Percentiles rank a stretch among this genome's conserved stretches.
phyloP scores from a whole-genome alignment of 768 basidiomycete genomes.

The Megacollybia marginata region DNA sequence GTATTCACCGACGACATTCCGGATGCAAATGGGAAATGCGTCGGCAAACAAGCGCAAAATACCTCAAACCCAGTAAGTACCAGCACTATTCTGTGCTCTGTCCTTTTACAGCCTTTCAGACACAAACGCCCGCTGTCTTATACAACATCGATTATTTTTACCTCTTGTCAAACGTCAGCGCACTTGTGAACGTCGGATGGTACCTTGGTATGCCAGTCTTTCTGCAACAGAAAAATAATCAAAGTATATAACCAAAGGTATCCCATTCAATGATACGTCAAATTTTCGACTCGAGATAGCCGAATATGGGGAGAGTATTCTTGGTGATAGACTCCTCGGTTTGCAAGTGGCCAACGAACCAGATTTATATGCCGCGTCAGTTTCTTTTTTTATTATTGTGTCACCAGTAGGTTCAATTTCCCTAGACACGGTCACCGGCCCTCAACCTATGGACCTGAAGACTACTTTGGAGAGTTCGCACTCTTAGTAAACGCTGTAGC shows the following conservation, averaged over 20 bases:
- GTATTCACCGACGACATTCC: slow-evolving; percentile 40
- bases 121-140: slow-evolving; percentile 60
- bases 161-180: slow-evolving; percentile 56
- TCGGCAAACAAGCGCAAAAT: slow-evolving; percentile 38
- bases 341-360: slow-evolving; percentile 65
- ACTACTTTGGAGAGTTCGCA: slow-evolving; percentile 53
- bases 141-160: slow-evolving; percentile 62
- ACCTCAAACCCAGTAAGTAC: slow-evolving; percentile 30
- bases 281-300: slow-evolving; percentile 51
- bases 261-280: slow-evolving; percentile 64
- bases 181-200: slow-evolving; percentile 58
- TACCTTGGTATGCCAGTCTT: background rate
- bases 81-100: background rate
- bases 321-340: slow-evolving; percentile 62
- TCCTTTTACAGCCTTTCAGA: slow-evolving; percentile 21
- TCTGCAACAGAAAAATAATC: no score
- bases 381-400: no score
- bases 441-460: slow-evolving; percentile 19
- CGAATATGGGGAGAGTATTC: slow-evolving; percentile 53
- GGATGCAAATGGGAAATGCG: slow-evolving; percentile 31
- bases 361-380: slow-evolving; percentile 36
- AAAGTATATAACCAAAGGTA: slow-evolving; percentile 13
- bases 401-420: background rate
- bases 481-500: slow-evolving; percentile 35
- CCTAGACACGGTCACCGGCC: slow-evolving; percentile 24